A percentile compares a stretch with the other conserved stretches of the same genome.
Evolutionary conservation across 768 basidiomycete genomes (phyloP).

Genomic region (Leccinum aurantiacum): DNA sequence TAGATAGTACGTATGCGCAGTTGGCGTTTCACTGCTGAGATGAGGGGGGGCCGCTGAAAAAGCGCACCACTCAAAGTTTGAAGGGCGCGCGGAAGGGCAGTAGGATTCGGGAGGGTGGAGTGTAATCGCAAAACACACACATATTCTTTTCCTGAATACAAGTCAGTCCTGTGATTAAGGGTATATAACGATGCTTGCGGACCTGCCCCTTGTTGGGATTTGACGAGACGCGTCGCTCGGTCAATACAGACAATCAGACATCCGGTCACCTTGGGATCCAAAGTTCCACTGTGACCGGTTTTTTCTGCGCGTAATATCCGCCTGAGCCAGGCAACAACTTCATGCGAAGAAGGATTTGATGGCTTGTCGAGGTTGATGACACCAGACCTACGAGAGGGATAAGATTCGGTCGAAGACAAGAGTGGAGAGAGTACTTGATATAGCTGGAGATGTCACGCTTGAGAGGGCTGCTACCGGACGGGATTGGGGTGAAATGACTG

Average conservation of each 20-base stretch:
- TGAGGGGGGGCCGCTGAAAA: slow-evolving; percentile 98
- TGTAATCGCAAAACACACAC: slow-evolving; percentile 96
- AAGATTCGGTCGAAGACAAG: not conserved
- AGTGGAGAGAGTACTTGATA: slow-evolving; percentile 62
- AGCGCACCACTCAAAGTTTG: slow-evolving; percentile 97
- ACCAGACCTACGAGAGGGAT: slow-evolving; percentile 67
- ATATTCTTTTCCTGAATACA: slow-evolving; percentile 84
- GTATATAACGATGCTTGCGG: slow-evolving; percentile 24
- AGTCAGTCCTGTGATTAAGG: slow-evolving; percentile 1
- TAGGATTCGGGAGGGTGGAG: slow-evolving; percentile 73
- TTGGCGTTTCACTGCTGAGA: slow-evolving; percentile 98
- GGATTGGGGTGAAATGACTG: slow-evolving; percentile 97
- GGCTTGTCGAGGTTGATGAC: slow-evolving; percentile 99
- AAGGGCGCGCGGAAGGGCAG: slow-evolving; percentile 87
- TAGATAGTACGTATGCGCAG: slow-evolving; percentile 96
- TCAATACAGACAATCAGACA: slow-evolving; percentile 99
- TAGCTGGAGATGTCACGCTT: slow-evolving; percentile 92
- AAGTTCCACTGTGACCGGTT: slow-evolving; percentile 97
- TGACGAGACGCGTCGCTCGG: slow-evolving; percentile 94
- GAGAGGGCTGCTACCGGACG: slow-evolving; percentile 88
- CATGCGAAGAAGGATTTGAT: slow-evolving; percentile 97
- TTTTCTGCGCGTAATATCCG: slow-evolving; percentile 97
- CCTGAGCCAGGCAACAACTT: slow-evolving; percentile 98
- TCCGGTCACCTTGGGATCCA: slow-evolving; percentile 99
- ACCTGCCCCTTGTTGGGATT: slow-evolving; percentile 99